These are phyloP conservation scores for Henningerozyma blattae DNA, from an alignment of 805 yeast genomes.

Conservation along the genomic window DNA sequence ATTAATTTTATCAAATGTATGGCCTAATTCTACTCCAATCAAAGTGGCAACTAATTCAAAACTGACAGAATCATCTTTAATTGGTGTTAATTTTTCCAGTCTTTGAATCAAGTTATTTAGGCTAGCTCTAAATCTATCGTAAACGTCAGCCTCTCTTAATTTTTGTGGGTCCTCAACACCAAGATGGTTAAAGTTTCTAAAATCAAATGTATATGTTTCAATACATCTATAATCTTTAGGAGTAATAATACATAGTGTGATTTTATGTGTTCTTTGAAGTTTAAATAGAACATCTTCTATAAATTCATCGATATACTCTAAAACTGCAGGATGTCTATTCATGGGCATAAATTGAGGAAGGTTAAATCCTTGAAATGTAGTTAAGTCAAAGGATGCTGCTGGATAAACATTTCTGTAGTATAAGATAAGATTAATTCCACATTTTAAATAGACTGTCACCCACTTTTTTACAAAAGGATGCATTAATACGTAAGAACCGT, in stretches of 20 bases:
- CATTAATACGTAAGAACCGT: too few relatives aligned
- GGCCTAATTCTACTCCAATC: conserved; percentile 18
- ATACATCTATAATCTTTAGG: conserved; percentile 12
- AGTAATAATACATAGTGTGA: conserved; percentile 15
- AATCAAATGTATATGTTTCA: conserved; percentile 21
- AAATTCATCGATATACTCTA: conserved; percentile 26
- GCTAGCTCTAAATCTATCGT: conserved; percentile 23
- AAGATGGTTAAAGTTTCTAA: conserved; percentile 21
- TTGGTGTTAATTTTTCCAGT: conserved; percentile 13
- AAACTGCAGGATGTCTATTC: conserved; percentile 36
- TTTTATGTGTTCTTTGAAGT: conserved; percentile 12
- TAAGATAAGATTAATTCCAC: conserved; percentile 27
- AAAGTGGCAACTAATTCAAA: conserved; percentile 21
- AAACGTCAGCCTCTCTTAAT: conserved; percentile 16
- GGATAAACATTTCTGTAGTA: conserved; percentile 30
- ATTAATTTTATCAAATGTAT: conserved; percentile 3
- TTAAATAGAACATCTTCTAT: conserved; percentile 17
- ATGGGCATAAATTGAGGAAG: conserved; percentile 29
- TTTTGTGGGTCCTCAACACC: conserved; percentile 5
- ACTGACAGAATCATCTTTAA: conserved; percentile 17
- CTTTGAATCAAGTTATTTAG: conserved; percentile 17
- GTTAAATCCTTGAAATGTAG: conserved; percentile 31
- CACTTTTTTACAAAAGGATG: conserved; percentile 15
- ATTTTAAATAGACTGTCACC: conserved; percentile 23
- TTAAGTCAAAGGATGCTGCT: conserved; percentile 21